Conservation (phyloP, 2,329 filamentous ascomycete species). For the Cercospora canescens region DNA sequence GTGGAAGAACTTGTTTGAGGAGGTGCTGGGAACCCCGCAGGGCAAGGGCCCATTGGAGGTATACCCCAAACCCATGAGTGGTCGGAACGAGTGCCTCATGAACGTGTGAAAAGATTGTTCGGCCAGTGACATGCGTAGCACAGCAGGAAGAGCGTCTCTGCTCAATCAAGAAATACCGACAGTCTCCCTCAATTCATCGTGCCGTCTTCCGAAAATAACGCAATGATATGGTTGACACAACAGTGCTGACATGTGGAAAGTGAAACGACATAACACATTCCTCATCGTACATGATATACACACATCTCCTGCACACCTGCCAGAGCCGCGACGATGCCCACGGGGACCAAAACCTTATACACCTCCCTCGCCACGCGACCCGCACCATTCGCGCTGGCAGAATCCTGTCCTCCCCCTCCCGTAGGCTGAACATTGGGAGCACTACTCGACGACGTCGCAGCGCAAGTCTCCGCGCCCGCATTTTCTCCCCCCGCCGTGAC, state of each 20-base stretch:
- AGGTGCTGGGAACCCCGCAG: constrained; percentile 22
- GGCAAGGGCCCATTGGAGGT: constrained; percentile 18
- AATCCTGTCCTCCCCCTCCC: not conserved
- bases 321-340: not conserved
- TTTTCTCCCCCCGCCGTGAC: not conserved
- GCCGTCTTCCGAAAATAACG: no score
- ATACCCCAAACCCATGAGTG: constrained; percentile 18
- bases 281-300: no score
- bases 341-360: not conserved
- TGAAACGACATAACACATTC: no score
- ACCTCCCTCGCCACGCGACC: not conserved
- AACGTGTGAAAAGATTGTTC: not conserved
- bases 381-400: not conserved
- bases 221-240: no score
- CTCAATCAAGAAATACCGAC: no score
- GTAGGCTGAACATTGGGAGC: not conserved
- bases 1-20: constrained; percentile 28
- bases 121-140: no score
- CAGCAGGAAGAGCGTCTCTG: no score
- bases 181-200: no score
- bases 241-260: no score
- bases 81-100: not conserved
- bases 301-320: not conserved
- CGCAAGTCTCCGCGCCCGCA: not conserved
- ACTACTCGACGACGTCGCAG: not conserved